Percentiles rank a stretch among this genome's conserved stretches.
Evolutionary conservation across 2,329 filamentous ascomycete species (phyloP).

Genomic region (Xylariaceae sp.): DNA sequence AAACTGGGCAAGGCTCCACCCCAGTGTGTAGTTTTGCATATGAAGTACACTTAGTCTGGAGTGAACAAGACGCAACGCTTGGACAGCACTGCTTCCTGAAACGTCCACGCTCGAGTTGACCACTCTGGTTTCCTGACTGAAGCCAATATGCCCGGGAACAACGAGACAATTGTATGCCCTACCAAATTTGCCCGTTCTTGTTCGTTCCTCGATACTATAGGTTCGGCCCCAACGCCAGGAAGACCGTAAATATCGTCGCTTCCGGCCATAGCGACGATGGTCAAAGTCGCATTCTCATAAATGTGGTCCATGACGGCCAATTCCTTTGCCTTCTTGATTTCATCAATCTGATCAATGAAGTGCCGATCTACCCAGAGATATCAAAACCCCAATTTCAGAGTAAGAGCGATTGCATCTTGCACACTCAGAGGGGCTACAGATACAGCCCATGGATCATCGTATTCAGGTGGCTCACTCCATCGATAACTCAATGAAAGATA

Average conservation of each 20-base stretch:
- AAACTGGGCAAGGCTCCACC: conserved; percentile 8
- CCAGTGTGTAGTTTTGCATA: conserved; percentile 9
- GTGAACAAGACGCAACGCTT: conserved; percentile 11
- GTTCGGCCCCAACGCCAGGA: background rate
- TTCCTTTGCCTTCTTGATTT: background rate
- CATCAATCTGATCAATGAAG: conserved; percentile 9
- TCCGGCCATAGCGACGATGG: conserved; percentile 12
- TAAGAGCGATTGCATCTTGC: conserved; percentile 12
- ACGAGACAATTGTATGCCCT: background rate
- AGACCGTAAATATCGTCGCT: conserved; percentile 2
- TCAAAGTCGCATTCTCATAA: conserved; percentile 17
- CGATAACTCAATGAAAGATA: conserved; percentile 14
- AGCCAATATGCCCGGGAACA: background rate
- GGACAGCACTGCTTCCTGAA: conserved; percentile 7
- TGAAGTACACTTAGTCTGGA: conserved; percentile 8
- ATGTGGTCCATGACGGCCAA: conserved; percentile 12
- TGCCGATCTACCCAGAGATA: conserved; percentile 20
- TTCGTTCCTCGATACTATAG: conserved; percentile 2
- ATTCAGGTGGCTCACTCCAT: conserved; percentile 1
- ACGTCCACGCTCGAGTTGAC: conserved; percentile 11
- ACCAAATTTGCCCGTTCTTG: background rate
- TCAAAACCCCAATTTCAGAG: background rate
- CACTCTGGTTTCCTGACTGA: conserved; percentile 5
- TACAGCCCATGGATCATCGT: conserved; percentile 13
- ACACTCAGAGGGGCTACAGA: conserved; percentile 9